Evolutionary conservation across 192 early-diverging fungal genomes (phyloP).

Genomic region (Coemansia sp.): DNA sequence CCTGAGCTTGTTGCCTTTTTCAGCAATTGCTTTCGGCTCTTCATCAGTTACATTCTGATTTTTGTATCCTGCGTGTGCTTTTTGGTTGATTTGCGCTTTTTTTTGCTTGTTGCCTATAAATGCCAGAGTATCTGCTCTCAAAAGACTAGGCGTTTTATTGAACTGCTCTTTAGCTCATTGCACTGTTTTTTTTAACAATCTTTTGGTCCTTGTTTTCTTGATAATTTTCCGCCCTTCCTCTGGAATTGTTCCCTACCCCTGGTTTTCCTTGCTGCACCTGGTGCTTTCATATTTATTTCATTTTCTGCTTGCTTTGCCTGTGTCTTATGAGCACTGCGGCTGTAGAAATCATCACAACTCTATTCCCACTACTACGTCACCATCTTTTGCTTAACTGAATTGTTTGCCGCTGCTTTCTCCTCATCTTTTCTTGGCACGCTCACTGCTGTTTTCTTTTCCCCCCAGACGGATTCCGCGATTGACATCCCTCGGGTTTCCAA

Average conservation of each 20-base stretch:
- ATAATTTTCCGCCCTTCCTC: background rate
- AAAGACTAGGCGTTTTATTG: background rate
- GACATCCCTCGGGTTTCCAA: background rate
- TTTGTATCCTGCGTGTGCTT: too few relatives aligned
- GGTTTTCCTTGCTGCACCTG: background rate
- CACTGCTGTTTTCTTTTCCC: background rate
- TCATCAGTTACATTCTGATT: too few relatives aligned
- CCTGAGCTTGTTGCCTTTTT: background rate
- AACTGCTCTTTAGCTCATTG: background rate
- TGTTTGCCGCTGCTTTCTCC: background rate
- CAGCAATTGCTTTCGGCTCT: background rate
- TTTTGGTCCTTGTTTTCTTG: too few relatives aligned
- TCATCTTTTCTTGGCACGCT: conserved; percentile 7
- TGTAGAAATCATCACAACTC: background rate
- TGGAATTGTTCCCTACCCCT: background rate
- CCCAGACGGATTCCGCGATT: background rate
- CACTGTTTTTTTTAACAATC: background rate
- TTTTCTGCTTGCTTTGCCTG: background rate
- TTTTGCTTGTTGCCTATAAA: background rate
- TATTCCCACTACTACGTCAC: background rate
- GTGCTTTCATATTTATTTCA: background rate
- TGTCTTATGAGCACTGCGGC: conserved; percentile 1
- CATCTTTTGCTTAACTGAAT: background rate
- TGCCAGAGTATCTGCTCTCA: background rate
- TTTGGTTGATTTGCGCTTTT: background rate